Percentiles rank a stretch among this genome's conserved stretches.
Evolutionary conservation across 345 rosid genomes (phyloP).

Genomic region (Pugionium cornutum): DNA sequence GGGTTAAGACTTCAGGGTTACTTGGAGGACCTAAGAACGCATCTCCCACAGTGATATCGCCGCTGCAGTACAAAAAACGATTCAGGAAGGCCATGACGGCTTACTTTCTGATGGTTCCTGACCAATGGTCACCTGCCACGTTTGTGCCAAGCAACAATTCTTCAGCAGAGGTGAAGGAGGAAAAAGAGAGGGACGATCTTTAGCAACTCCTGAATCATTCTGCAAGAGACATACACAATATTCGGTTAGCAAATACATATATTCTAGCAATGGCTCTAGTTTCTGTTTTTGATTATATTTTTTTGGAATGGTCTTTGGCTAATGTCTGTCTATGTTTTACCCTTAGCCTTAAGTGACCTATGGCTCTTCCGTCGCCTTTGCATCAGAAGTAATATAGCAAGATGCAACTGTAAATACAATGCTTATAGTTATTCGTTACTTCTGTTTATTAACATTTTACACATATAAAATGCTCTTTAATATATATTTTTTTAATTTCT

Average conservation of each 20-base stretch:
- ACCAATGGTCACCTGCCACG: constrained; percentile 67
- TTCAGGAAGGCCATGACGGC: constrained; percentile 94
- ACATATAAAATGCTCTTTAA: neutral
- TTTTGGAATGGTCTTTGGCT: constrained; percentile 36
- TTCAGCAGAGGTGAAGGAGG: constrained; percentile 35
- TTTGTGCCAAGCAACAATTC: constrained; percentile 34
- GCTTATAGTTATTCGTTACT: constrained; percentile 9
- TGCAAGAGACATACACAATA: constrained; percentile 7
- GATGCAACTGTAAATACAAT: constrained; percentile 43
- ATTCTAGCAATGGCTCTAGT: constrained; percentile 15
- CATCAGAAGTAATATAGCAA: constrained; percentile 35
- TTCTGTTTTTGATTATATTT: neutral
- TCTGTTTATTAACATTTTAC: constrained; percentile 24
- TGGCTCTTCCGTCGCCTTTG: constrained; percentile 30
- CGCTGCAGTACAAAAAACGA: constrained; percentile 86
- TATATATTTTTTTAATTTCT: neutral
- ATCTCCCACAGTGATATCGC: constrained; percentile 86
- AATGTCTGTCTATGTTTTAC: constrained; percentile 30
- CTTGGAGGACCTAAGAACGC: constrained; percentile 75
- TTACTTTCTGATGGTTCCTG: constrained; percentile 94
- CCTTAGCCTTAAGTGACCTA: constrained; percentile 30
- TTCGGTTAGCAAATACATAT: constrained; percentile 29
- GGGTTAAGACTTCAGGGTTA: constrained; percentile 83
- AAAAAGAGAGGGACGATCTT: constrained; percentile 32
- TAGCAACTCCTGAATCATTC: constrained; percentile 28